Conservation (phyloP, 352 stramenopile species). For the Globisporangium barbulae region DNA sequence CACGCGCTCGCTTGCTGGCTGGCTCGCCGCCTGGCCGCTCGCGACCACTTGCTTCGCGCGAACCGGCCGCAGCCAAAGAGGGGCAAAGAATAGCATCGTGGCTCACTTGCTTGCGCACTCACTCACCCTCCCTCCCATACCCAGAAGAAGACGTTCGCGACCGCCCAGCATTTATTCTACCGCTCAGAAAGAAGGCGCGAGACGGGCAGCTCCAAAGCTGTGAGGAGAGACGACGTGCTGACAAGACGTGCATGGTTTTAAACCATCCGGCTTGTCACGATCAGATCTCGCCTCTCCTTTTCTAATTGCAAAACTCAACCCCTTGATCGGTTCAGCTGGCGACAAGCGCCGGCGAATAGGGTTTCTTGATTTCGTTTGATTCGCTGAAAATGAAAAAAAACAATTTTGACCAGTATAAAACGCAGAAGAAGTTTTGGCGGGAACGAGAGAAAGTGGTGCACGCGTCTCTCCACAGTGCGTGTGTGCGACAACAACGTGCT, state of each 20-base stretch:
- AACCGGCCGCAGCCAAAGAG: conserved; percentile 5
- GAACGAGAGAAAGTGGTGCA: conserved; percentile 6
- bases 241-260: neutral
- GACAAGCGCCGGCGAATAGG: conserved; percentile 10
- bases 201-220: neutral
- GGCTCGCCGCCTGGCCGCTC: conserved; percentile 1
- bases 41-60: conserved; percentile 9
- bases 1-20: neutral
- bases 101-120: conserved; percentile 1
- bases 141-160: conserved; percentile 7
- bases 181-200: conserved; percentile 5
- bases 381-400: neutral
- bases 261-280: neutral
- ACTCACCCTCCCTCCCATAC: conserved; percentile 1
- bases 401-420: neutral
- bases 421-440: conserved; percentile 4
- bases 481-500: conserved; percentile 7
- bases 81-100: conserved; percentile 14
- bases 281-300: neutral
- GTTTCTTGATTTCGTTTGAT: neutral
- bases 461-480: neutral
- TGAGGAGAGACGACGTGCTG: neutral
- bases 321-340: conserved; percentile 12
- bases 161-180: conserved; percentile 6
- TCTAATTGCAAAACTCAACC: conserved; percentile 6